Base-by-base conservation (phyloP, 768 basidiomycete species). In the Boletus bicolor region DNA sequence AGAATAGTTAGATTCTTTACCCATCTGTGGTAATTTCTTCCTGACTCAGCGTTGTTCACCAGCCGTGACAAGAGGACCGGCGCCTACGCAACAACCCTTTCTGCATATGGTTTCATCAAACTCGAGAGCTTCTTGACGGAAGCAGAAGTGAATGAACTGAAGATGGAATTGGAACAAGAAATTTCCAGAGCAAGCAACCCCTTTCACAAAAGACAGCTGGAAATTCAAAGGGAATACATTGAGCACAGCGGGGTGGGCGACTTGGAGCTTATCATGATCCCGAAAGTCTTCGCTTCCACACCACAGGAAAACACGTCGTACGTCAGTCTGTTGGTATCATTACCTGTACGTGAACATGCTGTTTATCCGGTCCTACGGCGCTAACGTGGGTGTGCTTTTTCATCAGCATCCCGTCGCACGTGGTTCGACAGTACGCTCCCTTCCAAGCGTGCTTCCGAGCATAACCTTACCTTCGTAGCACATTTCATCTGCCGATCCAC, bases 51-150 rank as follows among this genome's bases (percentile, higher is more conserved):
- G 5, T 0, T 17, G 6, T 44, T 17, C 10, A 7, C 30, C 28
- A 63, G 62, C 41, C 47, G 47, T 6, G 59, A 61, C 5, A 49
- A 49, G 4, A 56, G 37, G 46, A 61, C 63, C 0, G 63, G 62
- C 3, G 50, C 34, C n/a, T 63, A 64, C 11, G 62, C 58, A 2
- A 61, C 63, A 10, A 57, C 58, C 1, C 35, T 41, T 24, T 64
- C 58, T 4, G 46, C 44, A 17, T 64, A 61, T 39, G 58, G 62
- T 15, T 63, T 63, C 52, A 50, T 64, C 44, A 63, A 64, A 34
- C 47, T 63, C 15, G 43, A 42, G 49, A 43, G 61, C n/a, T 56
- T 64, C 39, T 39, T 63, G 34, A 43, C 49, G 10, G 24, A 48
- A 9, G 10, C 21, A 15, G 62, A 63, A 30, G 51, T 64, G 26